phyloP scores from a whole-genome alignment of 257 asterid genomes.

The Coffea eugenioides region DNA sequence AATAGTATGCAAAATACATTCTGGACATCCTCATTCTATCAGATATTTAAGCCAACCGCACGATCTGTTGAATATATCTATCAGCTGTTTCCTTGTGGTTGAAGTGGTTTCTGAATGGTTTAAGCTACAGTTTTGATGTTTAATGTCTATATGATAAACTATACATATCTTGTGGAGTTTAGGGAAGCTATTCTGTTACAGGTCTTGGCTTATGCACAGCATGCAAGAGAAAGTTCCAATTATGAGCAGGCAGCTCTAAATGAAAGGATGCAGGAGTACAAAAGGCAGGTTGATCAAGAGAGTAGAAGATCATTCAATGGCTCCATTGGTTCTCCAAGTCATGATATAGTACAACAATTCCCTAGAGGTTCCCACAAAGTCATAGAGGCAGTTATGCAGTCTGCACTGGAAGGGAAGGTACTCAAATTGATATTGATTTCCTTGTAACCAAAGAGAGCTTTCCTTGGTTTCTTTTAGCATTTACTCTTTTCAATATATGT shows the following conservation, averaged over 20 bases:
- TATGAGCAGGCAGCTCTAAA: slow-evolving; percentile 95
- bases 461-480: slow-evolving; percentile 14
- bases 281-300: slow-evolving; percentile 88
- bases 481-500: neutral
- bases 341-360: slow-evolving; percentile 94
- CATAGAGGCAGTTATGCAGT: slow-evolving; percentile 98
- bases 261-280: slow-evolving; percentile 97
- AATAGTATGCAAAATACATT: neutral
- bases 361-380: slow-evolving; percentile 99
- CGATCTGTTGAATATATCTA: neutral
- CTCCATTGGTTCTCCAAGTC: slow-evolving; percentile 93
- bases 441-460: neutral
- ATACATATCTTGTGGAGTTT: neutral
- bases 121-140: neutral
- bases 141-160: neutral
- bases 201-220: slow-evolving; percentile 97
- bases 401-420: slow-evolving; percentile 99
- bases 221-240: slow-evolving; percentile 90
- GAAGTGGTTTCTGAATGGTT: neutral
- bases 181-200: slow-evolving; percentile 31
- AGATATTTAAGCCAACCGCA: neutral
- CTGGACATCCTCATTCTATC: neutral
- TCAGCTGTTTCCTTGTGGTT: neutral
- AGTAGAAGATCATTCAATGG: slow-evolving; percentile 91
- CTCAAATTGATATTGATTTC: slow-evolving; percentile 8